phyloP scores from a whole-genome alignment of 2,329 filamentous ascomycete species.

The Colletotrichum simmondsii region DNA sequence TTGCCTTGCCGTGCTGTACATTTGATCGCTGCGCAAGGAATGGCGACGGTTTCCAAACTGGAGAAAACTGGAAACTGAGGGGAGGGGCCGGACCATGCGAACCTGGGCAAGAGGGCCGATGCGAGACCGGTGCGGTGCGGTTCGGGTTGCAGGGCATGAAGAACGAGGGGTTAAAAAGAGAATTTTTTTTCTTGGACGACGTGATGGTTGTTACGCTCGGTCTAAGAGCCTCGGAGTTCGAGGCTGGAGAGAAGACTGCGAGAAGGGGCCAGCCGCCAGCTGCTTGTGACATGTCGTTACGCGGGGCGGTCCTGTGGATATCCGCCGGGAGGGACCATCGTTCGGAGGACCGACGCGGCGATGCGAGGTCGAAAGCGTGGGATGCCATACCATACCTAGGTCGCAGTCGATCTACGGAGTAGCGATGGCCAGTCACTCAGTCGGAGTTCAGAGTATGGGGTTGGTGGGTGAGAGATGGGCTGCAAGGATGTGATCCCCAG shows the following conservation, averaged over 20 bases:
- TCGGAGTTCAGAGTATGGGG: neutral
- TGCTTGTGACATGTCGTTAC: neutral
- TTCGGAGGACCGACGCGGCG: slow-evolving; percentile 27
- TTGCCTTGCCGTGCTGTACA: neutral
- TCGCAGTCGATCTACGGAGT: neutral
- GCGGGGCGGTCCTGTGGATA: slow-evolving; percentile 3
- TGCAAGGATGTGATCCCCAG: slow-evolving; percentile 2
- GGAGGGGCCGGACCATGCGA: neutral
- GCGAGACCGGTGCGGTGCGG: slow-evolving; percentile 19
- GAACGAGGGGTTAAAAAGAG: neutral
- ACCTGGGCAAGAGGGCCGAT: slow-evolving; percentile 21
- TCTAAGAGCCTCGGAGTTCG: slow-evolving; percentile 28
- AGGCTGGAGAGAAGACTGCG: neutral
- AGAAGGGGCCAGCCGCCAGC: neutral
- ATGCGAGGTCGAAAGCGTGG: slow-evolving; percentile 14
- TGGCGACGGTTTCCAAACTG: neutral
- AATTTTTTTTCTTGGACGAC: neutral
- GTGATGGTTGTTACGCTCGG: slow-evolving; percentile 7
- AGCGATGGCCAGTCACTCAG: neutral
- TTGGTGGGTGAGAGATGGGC: neutral
- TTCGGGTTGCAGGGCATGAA: neutral
- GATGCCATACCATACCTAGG: neutral
- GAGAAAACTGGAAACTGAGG: neutral
- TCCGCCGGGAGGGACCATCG: neutral
- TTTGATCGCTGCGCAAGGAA: neutral